phyloP scores from a whole-genome alignment of 371 early-diverging fungal species.

The Syncephalastrum monosporum region DNA sequence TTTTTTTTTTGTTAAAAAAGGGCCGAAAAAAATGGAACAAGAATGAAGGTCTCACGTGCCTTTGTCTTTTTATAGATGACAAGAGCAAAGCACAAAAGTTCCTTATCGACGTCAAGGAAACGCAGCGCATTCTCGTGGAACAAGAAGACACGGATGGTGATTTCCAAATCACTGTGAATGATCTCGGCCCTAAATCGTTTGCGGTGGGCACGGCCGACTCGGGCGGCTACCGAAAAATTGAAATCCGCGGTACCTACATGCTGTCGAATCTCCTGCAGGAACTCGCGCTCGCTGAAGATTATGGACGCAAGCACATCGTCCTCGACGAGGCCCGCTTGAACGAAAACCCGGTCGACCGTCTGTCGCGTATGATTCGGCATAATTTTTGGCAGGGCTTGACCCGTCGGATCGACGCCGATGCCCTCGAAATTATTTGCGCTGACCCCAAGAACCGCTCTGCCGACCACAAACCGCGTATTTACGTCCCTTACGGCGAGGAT shows the following conservation, averaged over 20 bases:
- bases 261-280: slow-evolving; percentile 94
- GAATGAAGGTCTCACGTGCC: background rate
- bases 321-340: slow-evolving; percentile 85
- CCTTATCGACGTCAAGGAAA: slow-evolving; percentile 84
- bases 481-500: slow-evolving; percentile 82
- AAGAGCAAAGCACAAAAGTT: slow-evolving; percentile 75
- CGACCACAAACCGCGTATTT: slow-evolving; percentile 85
- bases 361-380: slow-evolving; percentile 87
- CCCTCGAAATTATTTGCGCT: slow-evolving; percentile 84
- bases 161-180: slow-evolving; percentile 92
- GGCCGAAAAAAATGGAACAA: no score
- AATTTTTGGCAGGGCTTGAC: slow-evolving; percentile 96
- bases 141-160: slow-evolving; percentile 97
- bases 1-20: no score
- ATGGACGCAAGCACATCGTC: slow-evolving; percentile 83
- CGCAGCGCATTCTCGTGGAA: slow-evolving; percentile 73
- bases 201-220: slow-evolving; percentile 86
- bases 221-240: slow-evolving; percentile 83
- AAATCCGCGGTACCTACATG: slow-evolving; percentile 93
- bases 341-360: slow-evolving; percentile 92
- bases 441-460: slow-evolving; percentile 91
- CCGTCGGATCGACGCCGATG: slow-evolving; percentile 89
- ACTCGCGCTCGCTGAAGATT: slow-evolving; percentile 86
- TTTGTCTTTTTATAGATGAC: slow-evolving; percentile 55
- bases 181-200: slow-evolving; percentile 90